Evolutionary conservation across 179 eudicot genomes (phyloP), one percentile per base, ranked within the genome.

Genomic region (Carnegiea gigantea): DNA sequence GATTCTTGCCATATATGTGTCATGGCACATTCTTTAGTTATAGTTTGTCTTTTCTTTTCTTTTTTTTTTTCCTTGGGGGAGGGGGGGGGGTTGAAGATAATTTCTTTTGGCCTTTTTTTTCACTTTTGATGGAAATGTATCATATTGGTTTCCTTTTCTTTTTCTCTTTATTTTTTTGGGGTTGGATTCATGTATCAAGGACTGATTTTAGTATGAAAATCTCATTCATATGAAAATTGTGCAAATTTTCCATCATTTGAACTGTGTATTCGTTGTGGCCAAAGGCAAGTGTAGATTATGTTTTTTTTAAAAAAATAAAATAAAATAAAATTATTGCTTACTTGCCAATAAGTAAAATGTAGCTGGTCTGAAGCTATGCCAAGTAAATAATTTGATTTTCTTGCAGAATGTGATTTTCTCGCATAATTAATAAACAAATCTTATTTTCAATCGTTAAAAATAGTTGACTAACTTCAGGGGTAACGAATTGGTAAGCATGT

Each of bases 121-220:
- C 30, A 2, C 26, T 70, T 57, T 44, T 24, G 46, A 17, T 26
- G 46, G 14, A 70, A 70, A 70, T 70, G 73, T 70, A 70, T 70
- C 73, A 70, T 70, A 30, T 30, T 21, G 26, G 0, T 11, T 28
- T 67, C 68, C 2, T n/a, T 60, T n/a, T n/a, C 13, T 54, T 54
- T 17, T 54, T 20, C 21, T 18, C 4, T 54, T 54, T 18, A 20
- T 1, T 60, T 60, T 60, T 23, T 62, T 62, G 26, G 57, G 57
- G 57, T 11, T 51, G 68, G 68, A 1, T 24, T 62, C 48, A 68
- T 79, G 85, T 79, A 33, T 68, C 21, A 73, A 9, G 17, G 17
- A 74, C 49, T 24, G 7, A n/a, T 70, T 75, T 14, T 79, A 70
- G 53, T 79, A 85, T 82, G 85, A 85, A 85, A 82, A 57, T 82